phyloP scores from a whole-genome alignment of 2,329 filamentous ascomycete genomes.

The Fusarium marasasianum region DNA sequence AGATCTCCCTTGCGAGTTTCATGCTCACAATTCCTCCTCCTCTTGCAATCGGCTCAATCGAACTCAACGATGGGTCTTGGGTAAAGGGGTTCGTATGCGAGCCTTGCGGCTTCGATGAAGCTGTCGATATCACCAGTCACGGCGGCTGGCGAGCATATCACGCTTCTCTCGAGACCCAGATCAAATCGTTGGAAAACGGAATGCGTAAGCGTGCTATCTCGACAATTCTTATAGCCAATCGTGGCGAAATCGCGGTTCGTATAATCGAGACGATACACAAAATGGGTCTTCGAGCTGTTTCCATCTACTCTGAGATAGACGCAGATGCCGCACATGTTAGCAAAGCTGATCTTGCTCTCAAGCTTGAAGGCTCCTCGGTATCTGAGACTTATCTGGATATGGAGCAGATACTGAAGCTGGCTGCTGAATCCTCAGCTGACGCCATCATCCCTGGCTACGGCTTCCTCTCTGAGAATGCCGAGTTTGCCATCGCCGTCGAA shows the following conservation, averaged over 20 bases:
- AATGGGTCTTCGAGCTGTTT: conserved; percentile 74
- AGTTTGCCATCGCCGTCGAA: conserved; percentile 64
- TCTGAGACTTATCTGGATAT: conserved; percentile 71
- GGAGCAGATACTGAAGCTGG: conserved; percentile 65
- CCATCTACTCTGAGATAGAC: conserved; percentile 73
- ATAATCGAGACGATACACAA: conserved; percentile 73
- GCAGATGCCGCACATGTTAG: conserved; percentile 73
- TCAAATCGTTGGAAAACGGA: neutral
- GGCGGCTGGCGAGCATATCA: conserved; percentile 48
- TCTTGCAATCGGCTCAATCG: conserved; percentile 49
- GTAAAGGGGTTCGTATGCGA: conserved; percentile 51
- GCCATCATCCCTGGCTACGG: conserved; percentile 75
- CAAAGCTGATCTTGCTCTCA: conserved; percentile 72
- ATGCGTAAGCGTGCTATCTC: conserved; percentile 21
- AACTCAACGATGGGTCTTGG: conserved; percentile 48
- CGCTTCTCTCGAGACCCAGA: neutral
- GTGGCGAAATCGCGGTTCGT: conserved; percentile 70
- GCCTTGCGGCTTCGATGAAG: conserved; percentile 44
- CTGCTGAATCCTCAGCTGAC: conserved; percentile 58
- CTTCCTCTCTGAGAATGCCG: conserved; percentile 70
- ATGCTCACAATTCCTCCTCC: conserved; percentile 47
- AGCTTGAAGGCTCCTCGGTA: conserved; percentile 61
- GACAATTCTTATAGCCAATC: conserved; percentile 72
- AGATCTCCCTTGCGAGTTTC: conserved; percentile 44
- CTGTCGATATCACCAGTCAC: conserved; percentile 45